A percentile compares a stretch with the other conserved stretches of the same genome.
Evolutionary conservation across 176 grass and related monocot genomes (phyloP).

Genomic region (Leersia perrieri): DNA sequence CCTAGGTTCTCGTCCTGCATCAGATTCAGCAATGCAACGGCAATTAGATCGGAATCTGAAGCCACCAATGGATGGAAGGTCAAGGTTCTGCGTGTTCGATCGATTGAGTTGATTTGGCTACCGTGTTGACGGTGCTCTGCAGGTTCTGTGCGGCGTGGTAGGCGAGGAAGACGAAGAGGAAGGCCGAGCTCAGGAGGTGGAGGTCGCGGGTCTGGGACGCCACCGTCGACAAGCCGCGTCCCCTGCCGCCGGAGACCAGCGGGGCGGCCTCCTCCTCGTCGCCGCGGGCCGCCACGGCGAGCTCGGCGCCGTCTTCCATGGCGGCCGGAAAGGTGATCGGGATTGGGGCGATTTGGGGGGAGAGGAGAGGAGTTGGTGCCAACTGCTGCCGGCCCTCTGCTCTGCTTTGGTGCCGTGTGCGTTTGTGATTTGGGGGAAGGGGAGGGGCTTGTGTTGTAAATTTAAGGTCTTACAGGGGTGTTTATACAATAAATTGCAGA

Average conservation of each 20-base stretch:
- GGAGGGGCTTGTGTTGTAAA: not conserved
- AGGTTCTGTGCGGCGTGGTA: conserved; percentile 97
- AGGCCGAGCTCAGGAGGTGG: conserved; percentile 75
- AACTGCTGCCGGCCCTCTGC: too few species aligned
- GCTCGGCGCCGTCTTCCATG: conserved; percentile 15
- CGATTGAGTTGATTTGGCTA: conserved; percentile 11
- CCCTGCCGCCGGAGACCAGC: conserved; percentile 14
- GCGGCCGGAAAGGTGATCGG: not conserved
- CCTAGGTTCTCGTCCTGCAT: conserved; percentile 78
- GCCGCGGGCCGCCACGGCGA: conserved; percentile 7
- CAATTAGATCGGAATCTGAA: not conserved
- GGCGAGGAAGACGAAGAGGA: conserved; percentile 95
- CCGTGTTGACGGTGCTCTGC: conserved; percentile 93
- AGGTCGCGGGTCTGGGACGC: conserved; percentile 40
- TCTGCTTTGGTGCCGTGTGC: too few species aligned
- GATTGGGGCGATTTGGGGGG: not conserved
- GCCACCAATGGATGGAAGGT: not conserved
- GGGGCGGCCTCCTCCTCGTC: conserved; percentile 41
- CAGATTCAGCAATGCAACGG: not conserved
- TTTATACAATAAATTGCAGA: too few species aligned
- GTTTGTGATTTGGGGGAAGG: not conserved
- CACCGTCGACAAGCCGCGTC: not conserved
- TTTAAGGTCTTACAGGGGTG: too few species aligned
- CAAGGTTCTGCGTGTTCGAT: not conserved
- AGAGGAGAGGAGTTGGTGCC: not conserved